These are phyloP conservation scores for Alternaria alternata DNA, from an alignment of 2,329 filamentous ascomycete species.

Conservation along the genomic window DNA sequence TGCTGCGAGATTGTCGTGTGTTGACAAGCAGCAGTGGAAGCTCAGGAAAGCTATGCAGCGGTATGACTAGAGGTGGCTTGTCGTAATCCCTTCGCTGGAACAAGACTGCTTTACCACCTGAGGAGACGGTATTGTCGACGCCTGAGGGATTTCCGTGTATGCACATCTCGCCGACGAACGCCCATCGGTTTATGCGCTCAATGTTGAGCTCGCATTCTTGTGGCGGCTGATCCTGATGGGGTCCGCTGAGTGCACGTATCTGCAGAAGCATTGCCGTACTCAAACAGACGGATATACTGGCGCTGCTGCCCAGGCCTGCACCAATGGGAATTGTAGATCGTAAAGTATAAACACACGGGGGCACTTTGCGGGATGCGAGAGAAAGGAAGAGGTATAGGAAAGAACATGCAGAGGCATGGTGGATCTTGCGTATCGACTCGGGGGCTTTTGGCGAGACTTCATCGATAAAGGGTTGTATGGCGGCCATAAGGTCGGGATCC, in stretches of 20 bases:
- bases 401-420: conserved; percentile 79
- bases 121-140: conserved; percentile 94
- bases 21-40: conserved; percentile 89
- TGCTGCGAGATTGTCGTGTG: conserved; percentile 87
- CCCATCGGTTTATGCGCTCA: conserved; percentile 96
- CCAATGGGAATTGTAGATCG: conserved; percentile 94
- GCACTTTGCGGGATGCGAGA: conserved; percentile 78
- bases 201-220: conserved; percentile 90
- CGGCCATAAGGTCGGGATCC: conserved; percentile 80
- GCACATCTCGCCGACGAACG: conserved; percentile 95
- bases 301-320: conserved; percentile 90
- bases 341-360: conserved; percentile 86
- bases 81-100: conserved; percentile 83
- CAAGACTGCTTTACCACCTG: conserved; percentile 91
- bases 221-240: conserved; percentile 87
- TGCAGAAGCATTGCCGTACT: conserved; percentile 85
- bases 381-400: conserved; percentile 95
- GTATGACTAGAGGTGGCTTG: conserved; percentile 77
- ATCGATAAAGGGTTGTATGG: conserved; percentile 80
- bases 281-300: conserved; percentile 91
- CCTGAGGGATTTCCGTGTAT: conserved; percentile 97
- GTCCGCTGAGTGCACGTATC: conserved; percentile 85
- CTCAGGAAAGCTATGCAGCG: conserved; percentile 89
- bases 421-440: conserved; percentile 80
- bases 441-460: conserved; percentile 72